Percentiles rank a stretch among this genome's conserved stretches.
These are phyloP conservation scores for Fagus crenata DNA, from an alignment of 306 rosid species.

Conservation along the genomic window DNA sequence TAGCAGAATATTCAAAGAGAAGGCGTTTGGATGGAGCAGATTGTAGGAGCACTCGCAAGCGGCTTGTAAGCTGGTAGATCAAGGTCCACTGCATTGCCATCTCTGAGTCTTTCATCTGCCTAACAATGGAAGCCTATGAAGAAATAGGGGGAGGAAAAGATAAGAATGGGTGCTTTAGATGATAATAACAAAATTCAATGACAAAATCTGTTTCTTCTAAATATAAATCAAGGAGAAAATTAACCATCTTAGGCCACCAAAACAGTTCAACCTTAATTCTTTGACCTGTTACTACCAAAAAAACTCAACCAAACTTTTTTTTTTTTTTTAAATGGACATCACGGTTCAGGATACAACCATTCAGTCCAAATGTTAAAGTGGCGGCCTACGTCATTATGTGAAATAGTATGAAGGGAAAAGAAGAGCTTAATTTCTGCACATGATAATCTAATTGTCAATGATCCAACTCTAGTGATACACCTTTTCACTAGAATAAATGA, in stretches of 20 bases:
- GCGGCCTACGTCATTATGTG: not conserved
- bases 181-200: not conserved
- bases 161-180: conserved; percentile 16
- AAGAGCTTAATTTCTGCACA: not conserved
- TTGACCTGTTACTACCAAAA: no score
- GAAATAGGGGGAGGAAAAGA: not conserved
- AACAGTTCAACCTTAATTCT: not conserved
- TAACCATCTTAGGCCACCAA: not conserved
- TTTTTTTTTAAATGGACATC: not conserved
- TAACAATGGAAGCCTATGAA: conserved; percentile 67
- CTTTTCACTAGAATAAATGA: not conserved
- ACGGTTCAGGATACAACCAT: not conserved
- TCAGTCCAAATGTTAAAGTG: not conserved
- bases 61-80: conserved; percentile 82
- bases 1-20: conserved; percentile 76
- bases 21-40: conserved; percentile 68
- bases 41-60: conserved; percentile 72
- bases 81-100: conserved; percentile 92
- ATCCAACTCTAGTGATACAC: not conserved
- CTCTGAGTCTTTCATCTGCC: conserved; percentile 92
- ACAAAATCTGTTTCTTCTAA: conserved; percentile 1
- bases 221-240: not conserved
- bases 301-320: no score
- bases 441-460: not conserved
- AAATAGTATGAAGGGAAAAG: not conserved